Conservation (phyloP, 805 yeast species). For the Pachysolen tannophilus region DNA sequence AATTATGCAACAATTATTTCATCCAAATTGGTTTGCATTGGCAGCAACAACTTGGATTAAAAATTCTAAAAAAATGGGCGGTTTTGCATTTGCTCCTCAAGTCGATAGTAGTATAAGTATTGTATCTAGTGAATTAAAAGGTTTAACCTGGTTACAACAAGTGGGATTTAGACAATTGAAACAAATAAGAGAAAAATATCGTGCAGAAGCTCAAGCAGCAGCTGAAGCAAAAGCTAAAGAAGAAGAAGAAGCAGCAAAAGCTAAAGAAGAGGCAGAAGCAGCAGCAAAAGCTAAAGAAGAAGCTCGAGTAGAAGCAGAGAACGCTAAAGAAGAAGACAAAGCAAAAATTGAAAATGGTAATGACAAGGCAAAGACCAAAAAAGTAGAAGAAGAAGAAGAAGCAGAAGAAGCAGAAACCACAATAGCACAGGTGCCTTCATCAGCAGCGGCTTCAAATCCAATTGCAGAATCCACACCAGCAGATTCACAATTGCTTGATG, state of each 20-base stretch:
- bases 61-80: slow-evolving; percentile 31
- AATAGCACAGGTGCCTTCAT: not conserved
- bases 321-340: not conserved
- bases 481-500: not conserved
- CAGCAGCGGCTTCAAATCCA: not conserved
- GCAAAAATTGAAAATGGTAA: not conserved
- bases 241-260: no score
- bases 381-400: not conserved
- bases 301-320: slow-evolving; percentile 1
- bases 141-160: slow-evolving; percentile 46
- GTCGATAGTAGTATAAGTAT: slow-evolving; percentile 53
- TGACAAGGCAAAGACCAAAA: not conserved
- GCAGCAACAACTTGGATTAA: slow-evolving; percentile 63
- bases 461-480: not conserved
- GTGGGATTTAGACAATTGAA: slow-evolving; percentile 35
- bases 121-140: slow-evolving; percentile 41
- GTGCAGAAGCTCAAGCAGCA: slow-evolving; percentile 7
- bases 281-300: slow-evolving; percentile 2
- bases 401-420: not conserved
- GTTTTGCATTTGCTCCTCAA: slow-evolving; percentile 57
- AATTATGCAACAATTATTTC: slow-evolving; percentile 43
- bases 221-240: slow-evolving; percentile 6
- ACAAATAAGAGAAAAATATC: slow-evolving; percentile 10
- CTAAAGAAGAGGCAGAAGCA: no score
- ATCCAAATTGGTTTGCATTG: slow-evolving; percentile 57